Evolutionary conservation across 2,329 filamentous ascomycete species (phyloP), one percentile per base, ranked within the genome.

Genomic region (Penicillium frequentans): DNA sequence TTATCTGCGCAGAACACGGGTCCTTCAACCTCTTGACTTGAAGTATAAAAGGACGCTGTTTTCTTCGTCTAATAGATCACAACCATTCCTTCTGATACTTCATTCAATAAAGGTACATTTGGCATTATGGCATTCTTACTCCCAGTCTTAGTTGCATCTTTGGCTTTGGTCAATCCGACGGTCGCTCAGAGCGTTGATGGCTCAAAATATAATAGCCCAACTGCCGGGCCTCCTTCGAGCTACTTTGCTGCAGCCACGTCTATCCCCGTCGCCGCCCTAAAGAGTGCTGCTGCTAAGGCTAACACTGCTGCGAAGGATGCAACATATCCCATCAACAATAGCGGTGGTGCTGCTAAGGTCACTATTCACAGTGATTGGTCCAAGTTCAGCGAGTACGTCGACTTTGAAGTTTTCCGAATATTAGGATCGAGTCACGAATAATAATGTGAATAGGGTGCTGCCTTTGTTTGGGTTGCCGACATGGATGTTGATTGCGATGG

Each of bases 401-500:
- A 11, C 19, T 14, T 42, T 10, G 13, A 1, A 23, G 11, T 4
- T 23, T 13, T 14, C 39, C 19, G 19, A 23, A 23, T 3, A 3
- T 14, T 8, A 2, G 10, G 13, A 11, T 10, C 23, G 48, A 11
- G 1, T 3, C 3, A 31, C 43, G 14, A 48, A 16, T 29, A 53
- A 23, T 8, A 14, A 1, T 5, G 13, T 4, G 13, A 23, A 33
- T 33, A 72, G 70, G 70, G 67, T 3, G 64, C 70, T 1, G 66
- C 70, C 10, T 60, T 67, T 37, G 64, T 67, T 27, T 72, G 60
- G 59, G 55, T 69, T 0, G 70, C 70, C 0, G 70, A 72, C 35
- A 72, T 72, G 70, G 70, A 72, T 49, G 70, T 72, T 1, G 70
- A 72, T 52, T 72, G 70, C 29, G 70, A 72, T 52, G 70, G 70